Conservation (phyloP, 2,329 filamentous ascomycete species). For the Aspergillus costaricaensis region DNA sequence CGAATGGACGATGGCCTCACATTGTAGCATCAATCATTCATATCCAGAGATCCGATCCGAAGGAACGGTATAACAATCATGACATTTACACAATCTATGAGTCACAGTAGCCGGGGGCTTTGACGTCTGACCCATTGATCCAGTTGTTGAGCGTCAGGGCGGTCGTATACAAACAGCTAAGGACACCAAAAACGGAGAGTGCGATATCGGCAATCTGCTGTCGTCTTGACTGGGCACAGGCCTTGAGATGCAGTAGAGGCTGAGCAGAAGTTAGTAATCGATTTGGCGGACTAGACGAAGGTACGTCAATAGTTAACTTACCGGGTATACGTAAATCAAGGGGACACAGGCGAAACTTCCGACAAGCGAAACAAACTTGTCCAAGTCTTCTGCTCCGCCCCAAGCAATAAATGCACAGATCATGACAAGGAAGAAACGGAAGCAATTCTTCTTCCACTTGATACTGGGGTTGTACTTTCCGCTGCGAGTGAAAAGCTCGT, state of each 20-base stretch:
- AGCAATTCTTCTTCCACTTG: slow-evolving; percentile 99
- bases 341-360: slow-evolving; percentile 98
- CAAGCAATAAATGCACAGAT: slow-evolving; percentile 86
- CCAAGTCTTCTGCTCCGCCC: slow-evolving; percentile 87
- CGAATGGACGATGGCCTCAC: slow-evolving; percentile 4
- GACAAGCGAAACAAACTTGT: slow-evolving; percentile 96
- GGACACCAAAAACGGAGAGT: slow-evolving; percentile 77
- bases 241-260: slow-evolving; percentile 87
- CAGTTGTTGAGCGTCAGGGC: slow-evolving; percentile 83
- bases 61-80: background rate
- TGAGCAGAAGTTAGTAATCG: slow-evolving; percentile 41
- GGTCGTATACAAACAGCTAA: slow-evolving; percentile 93
- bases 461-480: slow-evolving; percentile 98
- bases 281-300: background rate
- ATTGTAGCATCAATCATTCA: slow-evolving; percentile 16
- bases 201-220: slow-evolving; percentile 72
- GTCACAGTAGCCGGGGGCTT: slow-evolving; percentile 66
- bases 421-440: slow-evolving; percentile 89
- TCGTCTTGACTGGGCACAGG: slow-evolving; percentile 68
- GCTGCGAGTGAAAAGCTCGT: slow-evolving; percentile 87
- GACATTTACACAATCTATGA: slow-evolving; percentile 20
- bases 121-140: slow-evolving; percentile 61
- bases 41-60: background rate
- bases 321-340: slow-evolving; percentile 94
- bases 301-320: slow-evolving; percentile 54